phyloP scores from a whole-genome alignment of 2,329 filamentous ascomycete genomes.

The Mycosphaerella arachidis region DNA sequence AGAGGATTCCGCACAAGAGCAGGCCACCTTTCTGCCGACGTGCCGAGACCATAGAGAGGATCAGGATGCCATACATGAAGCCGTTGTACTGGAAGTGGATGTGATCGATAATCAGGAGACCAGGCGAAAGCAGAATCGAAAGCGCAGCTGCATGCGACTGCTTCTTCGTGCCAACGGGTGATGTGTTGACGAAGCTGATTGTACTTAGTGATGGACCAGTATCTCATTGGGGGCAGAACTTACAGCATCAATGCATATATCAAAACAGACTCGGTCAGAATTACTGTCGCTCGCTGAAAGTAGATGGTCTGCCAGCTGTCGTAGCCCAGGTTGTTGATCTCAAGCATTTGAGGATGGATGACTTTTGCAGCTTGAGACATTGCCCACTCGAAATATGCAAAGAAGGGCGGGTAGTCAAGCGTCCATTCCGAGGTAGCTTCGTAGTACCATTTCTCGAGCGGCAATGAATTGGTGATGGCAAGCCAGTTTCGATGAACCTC shows the following conservation, averaged over 20 bases:
- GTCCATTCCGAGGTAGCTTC: conserved; percentile 99
- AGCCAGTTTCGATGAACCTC: conserved; percentile 99
- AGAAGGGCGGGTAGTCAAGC: conserved; percentile 96
- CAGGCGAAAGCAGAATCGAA: conserved; percentile 85
- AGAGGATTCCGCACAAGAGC: conserved; percentile 73
- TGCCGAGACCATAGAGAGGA: conserved; percentile 80
- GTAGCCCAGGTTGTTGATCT: conserved; percentile 74
- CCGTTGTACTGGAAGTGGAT: conserved; percentile 99
- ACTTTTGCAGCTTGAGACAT: conserved; percentile 76
- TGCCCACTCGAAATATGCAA: conserved; percentile 93
- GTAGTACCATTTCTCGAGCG: conserved; percentile 87
- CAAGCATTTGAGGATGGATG: conserved; percentile 75
- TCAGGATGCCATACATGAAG: conserved; percentile 84
- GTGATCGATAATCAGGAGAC: conserved; percentile 93
- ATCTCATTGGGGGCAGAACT: conserved; percentile 15
- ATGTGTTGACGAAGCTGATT: conserved; percentile 68
- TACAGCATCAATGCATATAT: conserved; percentile 77
- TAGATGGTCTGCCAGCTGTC: conserved; percentile 91
- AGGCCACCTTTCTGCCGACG: conserved; percentile 65
- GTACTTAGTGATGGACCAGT: conserved; percentile 1
- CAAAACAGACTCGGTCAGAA: conserved; percentile 77
- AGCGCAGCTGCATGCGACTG: conserved; percentile 81
- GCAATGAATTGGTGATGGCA: conserved; percentile 85
- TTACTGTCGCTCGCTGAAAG: conserved; percentile 87
- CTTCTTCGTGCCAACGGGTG: conserved; percentile 60